phyloP scores from a whole-genome alignment of 1,139 yeast genomes.

The Candida mesenterica region DNA sequence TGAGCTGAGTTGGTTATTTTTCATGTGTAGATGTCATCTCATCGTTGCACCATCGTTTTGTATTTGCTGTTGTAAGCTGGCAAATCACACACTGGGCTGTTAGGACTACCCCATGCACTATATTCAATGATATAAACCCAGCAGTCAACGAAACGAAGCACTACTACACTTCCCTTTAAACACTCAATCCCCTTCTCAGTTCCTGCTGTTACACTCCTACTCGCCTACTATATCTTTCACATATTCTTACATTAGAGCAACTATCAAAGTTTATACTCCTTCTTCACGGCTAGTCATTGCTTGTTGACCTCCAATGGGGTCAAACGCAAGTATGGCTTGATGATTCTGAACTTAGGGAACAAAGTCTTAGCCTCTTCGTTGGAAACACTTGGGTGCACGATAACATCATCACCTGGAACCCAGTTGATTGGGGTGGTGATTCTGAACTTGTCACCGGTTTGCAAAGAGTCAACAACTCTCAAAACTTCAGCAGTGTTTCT shows the following conservation, averaged over 20 bases:
- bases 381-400: constrained; percentile 79
- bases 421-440: constrained; percentile 81
- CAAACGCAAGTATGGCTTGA: constrained; percentile 71
- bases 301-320: constrained; percentile 19
- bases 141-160: too few relatives aligned
- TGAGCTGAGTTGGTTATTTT: too few relatives aligned
- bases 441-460: constrained; percentile 74
- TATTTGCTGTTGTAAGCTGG: too few relatives aligned
- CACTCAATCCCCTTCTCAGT: too few relatives aligned
- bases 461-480: constrained; percentile 84
- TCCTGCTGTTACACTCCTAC: too few relatives aligned
- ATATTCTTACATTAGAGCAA: not conserved
- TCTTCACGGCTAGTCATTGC: constrained; percentile 4
- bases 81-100: too few relatives aligned
- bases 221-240: too few relatives aligned
- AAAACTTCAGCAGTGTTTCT: constrained; percentile 86
- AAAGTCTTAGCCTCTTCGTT: constrained; percentile 78
- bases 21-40: too few relatives aligned
- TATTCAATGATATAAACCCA: too few relatives aligned
- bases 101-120: too few relatives aligned
- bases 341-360: constrained; percentile 76
- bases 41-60: too few relatives aligned
- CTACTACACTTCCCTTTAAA: too few relatives aligned
- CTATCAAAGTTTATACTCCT: not conserved
- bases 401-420: constrained; percentile 80